These are phyloP conservation scores for Schizopora paradoxa DNA, from an alignment of 1,284 basidiomycete genomes.

Conservation along the genomic window DNA sequence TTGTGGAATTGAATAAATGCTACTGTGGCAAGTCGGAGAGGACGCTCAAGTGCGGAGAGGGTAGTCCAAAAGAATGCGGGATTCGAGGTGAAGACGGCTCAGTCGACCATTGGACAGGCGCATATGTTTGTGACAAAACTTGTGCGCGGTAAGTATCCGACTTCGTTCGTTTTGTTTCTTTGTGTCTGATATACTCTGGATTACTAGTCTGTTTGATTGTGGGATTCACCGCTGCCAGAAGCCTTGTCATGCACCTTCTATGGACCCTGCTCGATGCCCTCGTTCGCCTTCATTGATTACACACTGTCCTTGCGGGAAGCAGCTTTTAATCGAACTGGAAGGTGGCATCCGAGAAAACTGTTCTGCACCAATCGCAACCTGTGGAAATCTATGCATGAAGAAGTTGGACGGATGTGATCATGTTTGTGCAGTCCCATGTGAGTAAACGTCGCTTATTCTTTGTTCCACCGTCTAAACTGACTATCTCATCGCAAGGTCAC, in stretches of 20 bases:
- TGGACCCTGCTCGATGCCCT: slow-evolving; percentile 59
- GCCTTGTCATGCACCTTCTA: slow-evolving; percentile 67
- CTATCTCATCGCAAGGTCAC: slow-evolving; percentile 33
- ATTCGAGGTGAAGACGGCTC: slow-evolving; percentile 26
- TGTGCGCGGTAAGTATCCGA: slow-evolving; percentile 51
- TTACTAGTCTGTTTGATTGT: slow-evolving; percentile 64
- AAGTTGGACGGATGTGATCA: slow-evolving; percentile 60
- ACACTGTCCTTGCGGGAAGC: slow-evolving; percentile 79
- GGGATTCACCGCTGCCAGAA: slow-evolving; percentile 67
- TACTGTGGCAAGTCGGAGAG: slow-evolving; percentile 73
- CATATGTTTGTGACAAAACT: slow-evolving; percentile 34
- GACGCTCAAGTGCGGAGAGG: slow-evolving; percentile 61
- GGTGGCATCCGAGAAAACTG: slow-evolving; percentile 50
- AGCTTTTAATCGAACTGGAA: slow-evolving; percentile 21
- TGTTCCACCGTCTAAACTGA: not conserved
- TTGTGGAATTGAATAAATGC: slow-evolving; percentile 53
- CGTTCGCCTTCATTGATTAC: slow-evolving; percentile 61
- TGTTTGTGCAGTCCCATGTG: slow-evolving; percentile 50
- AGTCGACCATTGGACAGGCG: slow-evolving; percentile 18
- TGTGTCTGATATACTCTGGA: not conserved
- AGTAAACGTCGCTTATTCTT: slow-evolving; percentile 10
- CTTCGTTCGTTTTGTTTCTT: slow-evolving; percentile 2
- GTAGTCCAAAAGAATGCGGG: slow-evolving; percentile 30
- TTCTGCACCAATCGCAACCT: slow-evolving; percentile 75
- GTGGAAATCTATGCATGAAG: slow-evolving; percentile 63